Percentiles rank a stretch among this genome's conserved stretches.
Evolutionary conservation across 805 yeast genomes (phyloP).

Genomic region (Brettanomyces anomalus): DNA sequence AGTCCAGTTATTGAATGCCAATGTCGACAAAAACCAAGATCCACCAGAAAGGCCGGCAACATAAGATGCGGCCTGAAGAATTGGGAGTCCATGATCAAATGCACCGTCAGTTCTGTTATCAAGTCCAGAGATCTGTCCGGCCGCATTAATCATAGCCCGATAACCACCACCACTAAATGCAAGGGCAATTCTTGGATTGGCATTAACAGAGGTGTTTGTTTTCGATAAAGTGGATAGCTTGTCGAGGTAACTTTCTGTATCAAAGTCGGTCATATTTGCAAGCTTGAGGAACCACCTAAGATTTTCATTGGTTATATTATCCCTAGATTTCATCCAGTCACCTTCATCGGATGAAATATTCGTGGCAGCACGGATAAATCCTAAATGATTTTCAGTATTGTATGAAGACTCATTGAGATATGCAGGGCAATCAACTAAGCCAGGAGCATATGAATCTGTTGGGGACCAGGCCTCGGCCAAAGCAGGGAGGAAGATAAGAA

Average conservation of each 20-base stretch:
- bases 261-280: slow-evolving; percentile 39
- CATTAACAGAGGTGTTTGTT: slow-evolving; percentile 27
- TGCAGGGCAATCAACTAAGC: slow-evolving; percentile 44
- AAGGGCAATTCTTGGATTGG: slow-evolving; percentile 37
- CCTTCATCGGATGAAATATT: slow-evolving; percentile 37
- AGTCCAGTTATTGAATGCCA: slow-evolving; percentile 65
- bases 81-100: slow-evolving; percentile 52
- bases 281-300: slow-evolving; percentile 37
- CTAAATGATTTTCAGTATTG: slow-evolving; percentile 10
- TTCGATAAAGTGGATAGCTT: slow-evolving; percentile 12
- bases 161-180: slow-evolving; percentile 86
- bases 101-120: slow-evolving; percentile 61
- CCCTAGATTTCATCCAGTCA: slow-evolving; percentile 44
- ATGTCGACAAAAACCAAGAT: slow-evolving; percentile 67
- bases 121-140: slow-evolving; percentile 72
- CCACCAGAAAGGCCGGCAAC: slow-evolving; percentile 80
- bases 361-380: slow-evolving; percentile 37
- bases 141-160: slow-evolving; percentile 80
- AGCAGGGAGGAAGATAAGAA: no score
- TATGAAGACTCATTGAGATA: slow-evolving; percentile 13
- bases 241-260: slow-evolving; percentile 33
- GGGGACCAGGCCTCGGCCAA: slow-evolving; percentile 39
- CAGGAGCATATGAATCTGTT: slow-evolving; percentile 54
- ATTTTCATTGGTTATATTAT: slow-evolving; percentile 35
- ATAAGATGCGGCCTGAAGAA: slow-evolving; percentile 64